Percentiles rank a stretch among this genome's conserved stretches.
Conservation (phyloP, 1,284 basidiomycete species). For the Fomitopsis palustris region DNA sequence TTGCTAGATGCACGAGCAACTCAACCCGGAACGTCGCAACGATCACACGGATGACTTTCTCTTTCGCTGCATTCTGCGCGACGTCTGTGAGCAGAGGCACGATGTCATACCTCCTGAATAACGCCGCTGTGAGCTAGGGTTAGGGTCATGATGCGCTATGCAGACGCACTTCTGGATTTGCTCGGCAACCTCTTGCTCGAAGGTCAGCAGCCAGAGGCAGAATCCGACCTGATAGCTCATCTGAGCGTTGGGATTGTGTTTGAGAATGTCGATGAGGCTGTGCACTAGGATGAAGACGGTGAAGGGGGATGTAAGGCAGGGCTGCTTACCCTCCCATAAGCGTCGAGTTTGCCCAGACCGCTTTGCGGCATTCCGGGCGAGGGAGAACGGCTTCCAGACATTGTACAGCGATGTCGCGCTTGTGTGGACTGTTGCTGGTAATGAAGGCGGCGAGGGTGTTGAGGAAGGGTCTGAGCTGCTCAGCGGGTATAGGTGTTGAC, state of each 20-base stretch:
- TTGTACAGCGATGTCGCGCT: constrained; percentile 88
- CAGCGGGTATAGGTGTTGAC: constrained; percentile 45
- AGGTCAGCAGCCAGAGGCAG: constrained; percentile 93
- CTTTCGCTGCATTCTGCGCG: constrained; percentile 90
- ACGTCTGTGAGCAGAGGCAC: constrained; percentile 86
- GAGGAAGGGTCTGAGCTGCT: constrained; percentile 67
- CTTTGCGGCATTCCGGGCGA: constrained; percentile 72
- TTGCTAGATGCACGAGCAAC: not conserved
- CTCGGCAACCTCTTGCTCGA: constrained; percentile 82
- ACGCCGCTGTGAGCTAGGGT: not conserved
- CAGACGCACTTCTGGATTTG: constrained; percentile 63
- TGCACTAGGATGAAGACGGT: not conserved
- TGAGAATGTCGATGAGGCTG: constrained; percentile 78
- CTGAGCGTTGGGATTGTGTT: constrained; percentile 79
- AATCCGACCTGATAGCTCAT: constrained; percentile 93
- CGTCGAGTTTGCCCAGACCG: constrained; percentile 67
- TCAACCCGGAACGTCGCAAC: constrained; percentile 85
- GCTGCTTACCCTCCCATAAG: constrained; percentile 59
- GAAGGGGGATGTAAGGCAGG: not conserved
- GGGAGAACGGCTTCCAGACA: constrained; percentile 86
- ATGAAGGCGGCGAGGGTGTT: constrained; percentile 62
- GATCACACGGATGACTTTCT: constrained; percentile 96
- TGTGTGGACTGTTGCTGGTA: constrained; percentile 59
- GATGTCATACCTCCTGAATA: constrained; percentile 43
- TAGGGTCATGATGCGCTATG: not conserved